Base-by-base conservation (phyloP, 257 asterid genomes). In the Solanum sparsipilum region DNA sequence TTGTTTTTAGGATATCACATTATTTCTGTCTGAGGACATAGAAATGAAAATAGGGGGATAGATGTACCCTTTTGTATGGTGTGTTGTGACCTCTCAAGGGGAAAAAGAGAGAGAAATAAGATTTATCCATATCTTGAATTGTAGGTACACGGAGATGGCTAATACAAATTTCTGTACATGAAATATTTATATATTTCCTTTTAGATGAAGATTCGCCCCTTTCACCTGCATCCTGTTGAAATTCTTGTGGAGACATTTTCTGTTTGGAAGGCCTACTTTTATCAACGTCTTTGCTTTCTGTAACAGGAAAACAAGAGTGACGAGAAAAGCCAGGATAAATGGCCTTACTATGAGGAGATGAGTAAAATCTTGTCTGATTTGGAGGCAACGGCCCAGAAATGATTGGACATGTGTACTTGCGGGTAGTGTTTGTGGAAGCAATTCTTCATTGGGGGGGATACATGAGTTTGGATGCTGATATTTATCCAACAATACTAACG, bases 311-410 rank as follows among this genome's bases (percentile, higher is more conserved):
- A 92, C 78, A 94, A 92, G 94, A 63, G 63, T 36, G 96, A 93
- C 63, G 9, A 41, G 21, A 90, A 91, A 87, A 84, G 85, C 56
- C 93, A 71, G 60, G 89, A 90, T 87, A 86, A 87, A 87, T 95
- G 98, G 98, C 94, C 98, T 5, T 93, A 92, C 88, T 95, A 88
- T 34, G 94, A 93, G 90, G 96, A 92, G 39, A 85, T 95, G 92
- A 70, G 89, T 86, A 86, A 75, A 27, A 94, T 95, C 48, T 91
- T 95, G 81, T 91, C 95, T 8, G 75, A 87, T 83, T 73, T 86
- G 90, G 94, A 92, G 90, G 85, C 90, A 6, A 83, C 84, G 20
- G 76, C 86, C 39, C 85, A 89, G 86, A 91, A 91, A 89, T 93
- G 93, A 93, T 85, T 18, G 86, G 70, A 29, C 13, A 27, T 20